Percentiles rank a stretch among this genome's conserved stretches.
These are phyloP conservation scores for Lodderomyces jiufengensis DNA, from an alignment of 1,139 yeast species.

Conservation along the genomic window DNA sequence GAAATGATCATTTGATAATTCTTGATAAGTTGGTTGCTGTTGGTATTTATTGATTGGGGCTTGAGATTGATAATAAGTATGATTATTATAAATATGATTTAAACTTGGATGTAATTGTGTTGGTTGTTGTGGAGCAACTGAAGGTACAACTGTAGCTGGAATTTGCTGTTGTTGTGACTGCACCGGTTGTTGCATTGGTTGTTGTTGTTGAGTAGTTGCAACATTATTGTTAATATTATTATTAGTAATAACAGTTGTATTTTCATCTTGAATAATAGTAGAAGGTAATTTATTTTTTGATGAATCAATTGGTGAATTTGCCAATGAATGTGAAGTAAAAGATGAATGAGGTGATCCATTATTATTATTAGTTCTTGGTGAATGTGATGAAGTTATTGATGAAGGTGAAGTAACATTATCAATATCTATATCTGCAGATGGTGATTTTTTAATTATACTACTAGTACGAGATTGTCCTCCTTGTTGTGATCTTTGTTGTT, in stretches of 20 bases:
- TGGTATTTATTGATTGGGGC: constrained; percentile 11
- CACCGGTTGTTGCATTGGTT: constrained; percentile 9
- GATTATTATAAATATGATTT: constrained; percentile 14
- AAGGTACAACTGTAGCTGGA: constrained; percentile 7
- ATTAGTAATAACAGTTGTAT: constrained; percentile 2
- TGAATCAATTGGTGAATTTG: constrained; percentile 31
- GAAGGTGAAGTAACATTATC: constrained; percentile 29
- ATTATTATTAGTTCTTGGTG: constrained; percentile 15
- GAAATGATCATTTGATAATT: constrained; percentile 2
- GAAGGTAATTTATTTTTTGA: constrained; percentile 12
- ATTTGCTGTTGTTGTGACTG: constrained; percentile 2
- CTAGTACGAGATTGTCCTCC: constrained; percentile 2
- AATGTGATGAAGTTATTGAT: constrained; percentile 25
- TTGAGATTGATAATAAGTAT: constrained; percentile 13
- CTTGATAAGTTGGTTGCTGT: constrained; percentile 4
- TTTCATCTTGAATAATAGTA: constrained; percentile 2
- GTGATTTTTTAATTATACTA: constrained; percentile 7
- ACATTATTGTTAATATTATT: background rate
- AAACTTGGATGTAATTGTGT: constrained; percentile 17
- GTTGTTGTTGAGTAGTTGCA: background rate
- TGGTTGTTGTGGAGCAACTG: constrained; percentile 13
- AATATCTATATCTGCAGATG: constrained; percentile 22
- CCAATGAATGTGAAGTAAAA: constrained; percentile 37
- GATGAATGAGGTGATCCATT: constrained; percentile 31
- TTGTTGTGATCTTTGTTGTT: constrained; percentile 4